These are phyloP conservation scores for Atalantia buxifolia DNA, from an alignment of 345 rosid genomes.

Conservation along the genomic window DNA sequence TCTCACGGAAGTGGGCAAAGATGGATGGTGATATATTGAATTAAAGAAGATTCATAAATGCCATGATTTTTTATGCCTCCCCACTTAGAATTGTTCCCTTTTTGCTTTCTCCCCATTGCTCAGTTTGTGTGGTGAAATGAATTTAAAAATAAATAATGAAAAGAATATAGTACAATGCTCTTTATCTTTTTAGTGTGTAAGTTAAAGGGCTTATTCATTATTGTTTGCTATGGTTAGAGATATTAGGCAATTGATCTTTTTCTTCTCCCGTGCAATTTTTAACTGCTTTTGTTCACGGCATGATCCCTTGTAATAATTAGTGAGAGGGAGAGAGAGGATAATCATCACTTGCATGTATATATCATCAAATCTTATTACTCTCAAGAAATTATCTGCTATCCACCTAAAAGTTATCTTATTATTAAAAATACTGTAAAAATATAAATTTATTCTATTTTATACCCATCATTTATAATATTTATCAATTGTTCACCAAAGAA, in stretches of 20 bases:
- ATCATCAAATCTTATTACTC: no score
- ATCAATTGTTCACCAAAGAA: no score
- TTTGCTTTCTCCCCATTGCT: slow-evolving; percentile 24
- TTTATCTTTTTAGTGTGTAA: no score
- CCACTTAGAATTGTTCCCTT: slow-evolving; percentile 25
- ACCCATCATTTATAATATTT: no score
- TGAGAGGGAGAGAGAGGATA: neutral
- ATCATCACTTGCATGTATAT: no score
- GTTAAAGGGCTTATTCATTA: neutral
- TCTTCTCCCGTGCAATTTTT: neutral
- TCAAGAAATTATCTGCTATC: no score
- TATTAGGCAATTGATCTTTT: neutral
- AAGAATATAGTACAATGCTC: neutral
- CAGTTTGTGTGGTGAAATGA: slow-evolving; percentile 13
- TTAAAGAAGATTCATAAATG: slow-evolving; percentile 12
- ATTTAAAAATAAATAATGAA: neutral
- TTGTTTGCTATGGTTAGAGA: slow-evolving; percentile 10
- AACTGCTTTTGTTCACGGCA: slow-evolving; percentile 1
- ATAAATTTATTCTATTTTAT: no score
- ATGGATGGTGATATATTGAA: slow-evolving; percentile 1
- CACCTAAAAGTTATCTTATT: no score
- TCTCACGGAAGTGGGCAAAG: slow-evolving; percentile 11
- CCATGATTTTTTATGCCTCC: slow-evolving; percentile 28
- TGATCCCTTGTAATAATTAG: slow-evolving; percentile 13
- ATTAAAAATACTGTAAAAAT: no score